phyloP scores from a whole-genome alignment of 768 basidiomycete species.

The Auriculariales sp. region DNA sequence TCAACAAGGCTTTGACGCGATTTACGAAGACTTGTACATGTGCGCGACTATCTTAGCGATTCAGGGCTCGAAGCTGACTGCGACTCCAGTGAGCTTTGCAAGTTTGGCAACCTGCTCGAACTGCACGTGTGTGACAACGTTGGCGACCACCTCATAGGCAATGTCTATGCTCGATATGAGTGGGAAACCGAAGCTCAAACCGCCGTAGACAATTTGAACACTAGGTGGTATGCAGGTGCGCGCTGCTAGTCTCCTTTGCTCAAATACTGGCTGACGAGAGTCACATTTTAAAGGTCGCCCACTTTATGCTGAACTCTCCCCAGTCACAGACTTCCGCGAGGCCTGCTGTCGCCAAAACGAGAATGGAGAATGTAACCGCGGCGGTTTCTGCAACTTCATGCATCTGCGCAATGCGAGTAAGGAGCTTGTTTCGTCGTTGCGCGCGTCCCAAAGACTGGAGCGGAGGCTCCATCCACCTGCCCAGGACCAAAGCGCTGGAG shows the following conservation, averaged over 20 bases:
- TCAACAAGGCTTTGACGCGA: slow-evolving; percentile 83
- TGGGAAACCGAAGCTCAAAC: slow-evolving; percentile 96
- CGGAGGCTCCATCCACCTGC: slow-evolving; percentile 59
- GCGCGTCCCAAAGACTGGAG: slow-evolving; percentile 73
- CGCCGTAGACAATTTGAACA: slow-evolving; percentile 85
- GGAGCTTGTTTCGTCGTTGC: slow-evolving; percentile 63
- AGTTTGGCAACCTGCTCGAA: slow-evolving; percentile 91
- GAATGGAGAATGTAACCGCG: slow-evolving; percentile 94
- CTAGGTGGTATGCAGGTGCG: slow-evolving; percentile 95
- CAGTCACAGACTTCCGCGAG: slow-evolving; percentile 97
- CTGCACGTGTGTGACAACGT: slow-evolving; percentile 98
- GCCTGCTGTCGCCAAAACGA: slow-evolving; percentile 99
- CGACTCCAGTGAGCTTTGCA: slow-evolving; percentile 51
- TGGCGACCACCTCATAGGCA: slow-evolving; percentile 95
- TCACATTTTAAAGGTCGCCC: slow-evolving; percentile 52
- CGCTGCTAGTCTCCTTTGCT: slow-evolving; percentile 7
- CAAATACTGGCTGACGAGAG: slow-evolving; percentile 4
- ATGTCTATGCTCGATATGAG: slow-evolving; percentile 95
- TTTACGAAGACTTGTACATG: slow-evolving; percentile 92
- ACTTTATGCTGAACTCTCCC: slow-evolving; percentile 91
- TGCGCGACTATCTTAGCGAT: slow-evolving; percentile 9
- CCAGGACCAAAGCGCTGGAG: slow-evolving; percentile 49
- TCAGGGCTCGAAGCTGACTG: slow-evolving; percentile 1
- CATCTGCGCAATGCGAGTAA: slow-evolving; percentile 81
- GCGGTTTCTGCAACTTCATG: slow-evolving; percentile 99